phyloP scores from a whole-genome alignment of 352 stramenopile species.

The Phytophthora sp. region DNA sequence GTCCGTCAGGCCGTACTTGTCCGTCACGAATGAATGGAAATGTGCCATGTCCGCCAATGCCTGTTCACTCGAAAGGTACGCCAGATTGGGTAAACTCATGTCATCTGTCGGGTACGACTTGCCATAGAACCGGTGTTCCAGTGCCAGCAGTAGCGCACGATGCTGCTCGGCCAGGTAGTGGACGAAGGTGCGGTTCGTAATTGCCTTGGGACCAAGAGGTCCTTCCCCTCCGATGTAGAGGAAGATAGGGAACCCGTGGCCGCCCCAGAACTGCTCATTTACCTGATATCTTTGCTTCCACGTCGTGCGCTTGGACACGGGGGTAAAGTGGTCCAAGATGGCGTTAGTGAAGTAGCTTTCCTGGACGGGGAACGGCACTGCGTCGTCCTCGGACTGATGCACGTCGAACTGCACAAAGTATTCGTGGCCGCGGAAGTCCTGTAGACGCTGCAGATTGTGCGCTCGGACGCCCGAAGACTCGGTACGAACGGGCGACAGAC shows the following conservation, averaged over 20 bases:
- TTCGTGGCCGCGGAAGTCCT: slow-evolving; percentile 70
- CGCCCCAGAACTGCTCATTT: slow-evolving; percentile 88
- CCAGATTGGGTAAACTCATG: slow-evolving; percentile 83
- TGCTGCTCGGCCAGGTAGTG: slow-evolving; percentile 80
- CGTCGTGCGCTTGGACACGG: slow-evolving; percentile 59
- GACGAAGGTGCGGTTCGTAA: slow-evolving; percentile 82
- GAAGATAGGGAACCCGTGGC: slow-evolving; percentile 82
- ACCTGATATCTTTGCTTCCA: slow-evolving; percentile 92
- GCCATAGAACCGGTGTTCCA: slow-evolving; percentile 97
- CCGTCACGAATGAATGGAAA: slow-evolving; percentile 84
- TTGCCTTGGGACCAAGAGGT: slow-evolving; percentile 55
- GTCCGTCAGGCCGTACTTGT: slow-evolving; percentile 64
- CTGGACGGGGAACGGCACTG: slow-evolving; percentile 40
- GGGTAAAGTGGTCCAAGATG: slow-evolving; percentile 76
- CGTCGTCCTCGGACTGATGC: slow-evolving; percentile 34
- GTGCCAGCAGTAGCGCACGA: slow-evolving; percentile 79
- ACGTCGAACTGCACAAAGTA: slow-evolving; percentile 67
- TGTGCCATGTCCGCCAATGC: slow-evolving; percentile 92
- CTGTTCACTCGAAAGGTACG: slow-evolving; percentile 89
- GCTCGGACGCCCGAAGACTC: slow-evolving; percentile 20
- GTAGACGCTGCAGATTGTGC: slow-evolving; percentile 59
- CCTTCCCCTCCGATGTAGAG: slow-evolving; percentile 89
- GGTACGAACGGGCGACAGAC: neutral
- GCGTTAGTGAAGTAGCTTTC: slow-evolving; percentile 69
- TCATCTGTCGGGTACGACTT: slow-evolving; percentile 88